Evolutionary conservation across 2,329 filamentous ascomycete genomes (phyloP), one percentile per base, ranked within the genome.

Genomic region (Penicillium sp.): DNA sequence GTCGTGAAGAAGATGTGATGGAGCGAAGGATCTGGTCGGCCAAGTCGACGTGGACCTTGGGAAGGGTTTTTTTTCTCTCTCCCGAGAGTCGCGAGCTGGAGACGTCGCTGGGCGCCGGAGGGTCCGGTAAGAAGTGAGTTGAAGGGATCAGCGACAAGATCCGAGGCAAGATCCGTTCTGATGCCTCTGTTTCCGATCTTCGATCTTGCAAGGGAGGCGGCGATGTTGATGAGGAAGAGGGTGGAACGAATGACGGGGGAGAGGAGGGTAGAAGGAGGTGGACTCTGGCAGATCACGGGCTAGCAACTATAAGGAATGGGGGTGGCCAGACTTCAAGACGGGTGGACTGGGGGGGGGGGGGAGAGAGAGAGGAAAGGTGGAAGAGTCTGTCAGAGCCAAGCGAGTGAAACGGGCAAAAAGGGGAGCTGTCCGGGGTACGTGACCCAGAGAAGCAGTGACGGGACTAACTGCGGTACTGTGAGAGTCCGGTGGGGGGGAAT

Each of bases 231-330:
- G 13, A 18, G 13, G n/a, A 9, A n/a, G 32, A 35, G 13, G 45
- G 28, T 39, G 43, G 47, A 52, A 47, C 47, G 50, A 50, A 40
- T 40, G 50, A 45, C 43, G n/a, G 27, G 24, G 26, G 34, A 9
- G 28, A 35, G 32, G 32, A 25, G 27, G 32, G 32, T 34, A 11
- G 25, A 28, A 29, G 33, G 27, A 35, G 25, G 24, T 33, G 29
- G 29, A 7, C 4, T 8, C 29, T 7, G 29, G 29, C 29, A 11
- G 29, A 32, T 32, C 29, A 32, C 29, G 29, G 29, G 29, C 29
- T 32, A 32, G 11, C 29, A 32, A 32, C 3, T 8, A 38, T 27
- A 39, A 38, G 29, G 43, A 45, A 45, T 9, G 13, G 28, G n/a
- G 27, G n/a, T 11, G 8, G 11, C 29, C 18, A 18, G 18, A 18